Conservation (phyloP, 805 yeast species). For the Candida parachauliodes region DNA sequence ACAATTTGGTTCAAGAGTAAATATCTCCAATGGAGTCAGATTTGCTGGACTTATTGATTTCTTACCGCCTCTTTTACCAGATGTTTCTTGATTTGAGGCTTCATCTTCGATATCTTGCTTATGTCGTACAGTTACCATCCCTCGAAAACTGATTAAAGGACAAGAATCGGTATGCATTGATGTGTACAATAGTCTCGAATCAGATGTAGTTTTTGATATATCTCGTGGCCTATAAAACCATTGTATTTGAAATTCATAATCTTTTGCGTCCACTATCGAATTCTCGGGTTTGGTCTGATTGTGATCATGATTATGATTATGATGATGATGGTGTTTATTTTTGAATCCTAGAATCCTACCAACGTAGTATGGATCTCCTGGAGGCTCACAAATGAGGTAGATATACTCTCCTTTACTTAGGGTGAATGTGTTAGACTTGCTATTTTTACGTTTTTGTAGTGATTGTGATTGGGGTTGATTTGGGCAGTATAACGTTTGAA, state of each 20-base stretch:
- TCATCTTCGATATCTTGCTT: constrained; percentile 58
- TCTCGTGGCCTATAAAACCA: constrained; percentile 93
- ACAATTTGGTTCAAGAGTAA: constrained; percentile 55
- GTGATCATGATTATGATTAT: constrained; percentile 1
- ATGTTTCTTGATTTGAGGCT: constrained; percentile 11
- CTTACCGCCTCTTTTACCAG: constrained; percentile 4
- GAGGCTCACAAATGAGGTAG: constrained; percentile 85
- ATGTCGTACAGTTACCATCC: constrained; percentile 68
- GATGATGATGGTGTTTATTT: constrained; percentile 10
- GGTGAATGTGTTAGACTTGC: constrained; percentile 16
- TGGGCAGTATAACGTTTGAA: constrained; percentile 39
- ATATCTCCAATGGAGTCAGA: constrained; percentile 41
- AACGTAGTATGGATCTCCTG: constrained; percentile 90
- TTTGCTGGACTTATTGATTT: constrained; percentile 14
- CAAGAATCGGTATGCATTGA: constrained; percentile 85
- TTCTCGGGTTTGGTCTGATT: too few relatives aligned
- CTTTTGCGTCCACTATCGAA: constrained; percentile 43
- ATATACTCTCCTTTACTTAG: constrained; percentile 62
- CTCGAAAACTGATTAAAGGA: constrained; percentile 72
- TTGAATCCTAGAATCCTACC: constrained; percentile 78
- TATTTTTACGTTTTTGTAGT: not conserved
- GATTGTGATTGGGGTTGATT: constrained; percentile 14
- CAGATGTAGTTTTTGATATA: constrained; percentile 61
- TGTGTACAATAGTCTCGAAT: constrained; percentile 74
- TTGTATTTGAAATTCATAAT: constrained; percentile 65